A percentile compares a stretch with the other conserved stretches of the same genome.
phyloP scores from a whole-genome alignment of 495 filamentous ascomycete genomes.

The Viridothelium virens region DNA sequence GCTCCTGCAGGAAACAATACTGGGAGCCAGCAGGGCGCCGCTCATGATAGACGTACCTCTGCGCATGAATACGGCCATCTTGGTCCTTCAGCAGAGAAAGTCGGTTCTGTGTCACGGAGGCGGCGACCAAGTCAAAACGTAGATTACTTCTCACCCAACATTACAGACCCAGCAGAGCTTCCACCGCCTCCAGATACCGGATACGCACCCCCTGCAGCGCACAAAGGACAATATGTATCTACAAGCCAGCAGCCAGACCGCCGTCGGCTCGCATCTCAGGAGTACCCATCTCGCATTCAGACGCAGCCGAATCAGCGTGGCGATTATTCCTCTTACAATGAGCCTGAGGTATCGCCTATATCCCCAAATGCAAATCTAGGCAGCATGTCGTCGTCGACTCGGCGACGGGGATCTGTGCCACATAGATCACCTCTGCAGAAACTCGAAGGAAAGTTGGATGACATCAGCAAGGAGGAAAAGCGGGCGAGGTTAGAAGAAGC shows the following conservation, averaged over 20 bases:
- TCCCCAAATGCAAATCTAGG: background rate
- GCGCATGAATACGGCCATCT: background rate
- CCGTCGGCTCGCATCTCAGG: background rate
- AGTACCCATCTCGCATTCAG: background rate
- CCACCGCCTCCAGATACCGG: background rate
- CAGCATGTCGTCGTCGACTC: background rate
- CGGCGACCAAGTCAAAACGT: background rate
- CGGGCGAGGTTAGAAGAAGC: slow-evolving; percentile 71
- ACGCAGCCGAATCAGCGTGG: background rate
- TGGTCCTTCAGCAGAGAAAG: background rate
- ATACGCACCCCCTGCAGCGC: background rate
- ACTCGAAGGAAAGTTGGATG: slow-evolving; percentile 76
- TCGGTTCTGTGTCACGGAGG: background rate
- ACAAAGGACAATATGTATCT: background rate
- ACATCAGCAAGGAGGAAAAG: slow-evolving; percentile 89
- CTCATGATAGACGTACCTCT: background rate
- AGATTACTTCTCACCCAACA: background rate
- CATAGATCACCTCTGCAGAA: slow-evolving; percentile 85
- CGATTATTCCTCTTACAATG: background rate
- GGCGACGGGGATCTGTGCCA: slow-evolving; percentile 49
- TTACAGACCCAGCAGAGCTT: background rate
- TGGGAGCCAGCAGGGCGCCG: background rate
- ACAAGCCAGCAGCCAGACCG: background rate
- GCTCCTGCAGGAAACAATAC: background rate
- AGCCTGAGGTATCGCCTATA: slow-evolving; percentile 10